Conservation (phyloP, 1,284 basidiomycete genomes). For the Cerrena zonata region DNA sequence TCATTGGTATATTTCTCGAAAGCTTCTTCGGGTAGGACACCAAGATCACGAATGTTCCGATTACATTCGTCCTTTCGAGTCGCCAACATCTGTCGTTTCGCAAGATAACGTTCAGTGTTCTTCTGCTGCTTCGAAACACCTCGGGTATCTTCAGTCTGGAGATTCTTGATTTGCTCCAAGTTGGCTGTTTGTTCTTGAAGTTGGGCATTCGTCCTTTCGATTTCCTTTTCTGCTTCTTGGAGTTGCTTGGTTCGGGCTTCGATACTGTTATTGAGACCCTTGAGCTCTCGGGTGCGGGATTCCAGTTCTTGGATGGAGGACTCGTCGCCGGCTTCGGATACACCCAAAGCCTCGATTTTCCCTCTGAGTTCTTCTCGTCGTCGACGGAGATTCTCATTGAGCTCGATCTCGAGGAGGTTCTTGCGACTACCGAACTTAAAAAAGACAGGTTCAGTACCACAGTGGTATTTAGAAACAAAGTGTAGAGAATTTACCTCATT, state of each 20-base stretch:
- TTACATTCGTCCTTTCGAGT: conserved; percentile 89
- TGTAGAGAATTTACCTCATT: conserved; percentile 70
- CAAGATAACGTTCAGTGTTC: conserved; percentile 87
- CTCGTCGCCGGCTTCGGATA: conserved; percentile 54
- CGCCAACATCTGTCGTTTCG: conserved; percentile 81
- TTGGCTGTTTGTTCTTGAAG: conserved; percentile 61
- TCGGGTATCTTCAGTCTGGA: conserved; percentile 81
- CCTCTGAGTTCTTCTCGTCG: conserved; percentile 71
- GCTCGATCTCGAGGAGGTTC: conserved; percentile 84
- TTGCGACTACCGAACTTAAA: conserved; percentile 71
- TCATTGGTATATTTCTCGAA: conserved; percentile 89
- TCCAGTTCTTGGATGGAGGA: conserved; percentile 64
- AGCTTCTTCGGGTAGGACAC: conserved; percentile 94
- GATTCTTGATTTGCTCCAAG: conserved; percentile 74
- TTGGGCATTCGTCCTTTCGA: conserved; percentile 59
- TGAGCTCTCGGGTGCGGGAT: conserved; percentile 63
- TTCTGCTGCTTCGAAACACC: conserved; percentile 88
- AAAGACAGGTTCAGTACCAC: too few species aligned
- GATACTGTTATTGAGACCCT: conserved; percentile 61
- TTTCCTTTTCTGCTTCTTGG: conserved; percentile 68
- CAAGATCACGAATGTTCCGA: conserved; percentile 90
- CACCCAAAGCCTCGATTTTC: conserved; percentile 73
- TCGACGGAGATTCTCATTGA: conserved; percentile 82
- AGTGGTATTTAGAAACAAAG: too few species aligned
- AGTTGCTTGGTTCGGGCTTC: conserved; percentile 55